Evolutionary conservation across 2,329 filamentous ascomycete species (phyloP).

Genomic region (Microdochium trichocladiopsis): DNA sequence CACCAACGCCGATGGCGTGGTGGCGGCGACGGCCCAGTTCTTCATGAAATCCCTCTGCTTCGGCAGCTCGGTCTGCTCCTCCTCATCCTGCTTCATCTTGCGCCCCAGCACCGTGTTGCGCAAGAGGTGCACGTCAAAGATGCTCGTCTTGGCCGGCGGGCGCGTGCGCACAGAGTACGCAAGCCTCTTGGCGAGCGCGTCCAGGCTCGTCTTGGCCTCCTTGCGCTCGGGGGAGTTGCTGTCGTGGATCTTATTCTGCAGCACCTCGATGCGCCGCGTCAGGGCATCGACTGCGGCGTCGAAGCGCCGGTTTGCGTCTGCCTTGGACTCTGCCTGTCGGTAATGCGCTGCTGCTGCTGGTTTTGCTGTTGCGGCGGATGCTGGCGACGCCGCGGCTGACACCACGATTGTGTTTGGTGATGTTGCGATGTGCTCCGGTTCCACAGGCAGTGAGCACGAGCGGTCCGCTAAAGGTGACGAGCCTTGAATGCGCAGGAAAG

Average conservation of each 20-base stretch:
- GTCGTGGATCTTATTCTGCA: constrained; percentile 61
- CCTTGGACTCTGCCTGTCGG: constrained; percentile 8
- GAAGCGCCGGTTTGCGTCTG: constrained; percentile 41
- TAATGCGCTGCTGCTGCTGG: constrained; percentile 24
- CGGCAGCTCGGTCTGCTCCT: constrained; percentile 29
- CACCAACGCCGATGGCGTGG: too few species aligned
- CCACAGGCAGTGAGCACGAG: too few species aligned
- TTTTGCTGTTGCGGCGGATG: constrained; percentile 18
- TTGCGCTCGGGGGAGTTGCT: constrained; percentile 59
- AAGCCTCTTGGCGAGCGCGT: constrained; percentile 68
- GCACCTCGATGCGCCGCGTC: constrained; percentile 46
- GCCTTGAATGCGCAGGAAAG: constrained; percentile 18
- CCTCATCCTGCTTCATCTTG: constrained; percentile 17
- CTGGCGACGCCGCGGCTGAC: too few species aligned
- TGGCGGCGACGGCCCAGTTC: constrained; percentile 21
- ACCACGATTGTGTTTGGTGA: background rate
- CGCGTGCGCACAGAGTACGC: constrained; percentile 63
- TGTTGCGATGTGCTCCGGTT: too few species aligned
- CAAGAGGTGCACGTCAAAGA: constrained; percentile 29
- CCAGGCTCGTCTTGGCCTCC: constrained; percentile 69
- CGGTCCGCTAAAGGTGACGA: too few species aligned
- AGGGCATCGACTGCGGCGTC: constrained; percentile 66
- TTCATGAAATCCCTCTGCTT: constrained; percentile 44
- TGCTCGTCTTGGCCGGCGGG: constrained; percentile 42
- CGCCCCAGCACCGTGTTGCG: background rate